These are phyloP conservation scores for Rhizopogon vinicolor DNA, from an alignment of 768 basidiomycete species.

Conservation along the genomic window DNA sequence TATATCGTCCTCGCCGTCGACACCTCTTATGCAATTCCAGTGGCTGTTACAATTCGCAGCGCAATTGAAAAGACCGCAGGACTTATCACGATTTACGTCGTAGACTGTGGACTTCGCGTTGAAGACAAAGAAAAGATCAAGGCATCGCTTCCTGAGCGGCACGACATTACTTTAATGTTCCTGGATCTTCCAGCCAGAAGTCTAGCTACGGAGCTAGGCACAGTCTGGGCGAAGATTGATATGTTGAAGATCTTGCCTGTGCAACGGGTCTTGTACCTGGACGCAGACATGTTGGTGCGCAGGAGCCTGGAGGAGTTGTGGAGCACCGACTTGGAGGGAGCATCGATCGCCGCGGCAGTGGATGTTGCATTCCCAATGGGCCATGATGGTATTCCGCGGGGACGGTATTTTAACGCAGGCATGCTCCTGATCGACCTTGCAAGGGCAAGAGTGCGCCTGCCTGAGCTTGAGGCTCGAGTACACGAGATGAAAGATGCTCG, in stretches of 20 bases:
- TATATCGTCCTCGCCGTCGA: conserved; percentile 43
- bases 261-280: conserved; percentile 48
- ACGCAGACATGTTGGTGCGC: conserved; percentile 47
- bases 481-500: conserved; percentile 22
- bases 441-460: conserved; percentile 23
- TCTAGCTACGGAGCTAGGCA: conserved; percentile 22
- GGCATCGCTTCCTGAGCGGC: conserved; percentile 19
- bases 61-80: conserved; percentile 29
- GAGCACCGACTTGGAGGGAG: conserved; percentile 38
- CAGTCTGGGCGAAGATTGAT: conserved; percentile 49
- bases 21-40: conserved; percentile 41
- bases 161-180: conserved; percentile 39
- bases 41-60: conserved; percentile 44
- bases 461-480: conserved; percentile 23
- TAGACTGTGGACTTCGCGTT: conserved; percentile 40
- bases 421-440: conserved; percentile 49
- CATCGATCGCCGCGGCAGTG: conserved; percentile 37
- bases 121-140: conserved; percentile 30
- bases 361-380: conserved; percentile 52
- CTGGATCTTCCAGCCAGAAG: conserved; percentile 29
- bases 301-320: conserved; percentile 37
- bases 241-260: conserved; percentile 41
- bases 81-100: conserved; percentile 44
- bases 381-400: conserved; percentile 27
- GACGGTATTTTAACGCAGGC: conserved; percentile 51